A percentile compares a stretch with the other conserved stretches of the same genome.
Conservation (phyloP, 2,329 filamentous ascomycete species). For the Bertia moriformis region DNA sequence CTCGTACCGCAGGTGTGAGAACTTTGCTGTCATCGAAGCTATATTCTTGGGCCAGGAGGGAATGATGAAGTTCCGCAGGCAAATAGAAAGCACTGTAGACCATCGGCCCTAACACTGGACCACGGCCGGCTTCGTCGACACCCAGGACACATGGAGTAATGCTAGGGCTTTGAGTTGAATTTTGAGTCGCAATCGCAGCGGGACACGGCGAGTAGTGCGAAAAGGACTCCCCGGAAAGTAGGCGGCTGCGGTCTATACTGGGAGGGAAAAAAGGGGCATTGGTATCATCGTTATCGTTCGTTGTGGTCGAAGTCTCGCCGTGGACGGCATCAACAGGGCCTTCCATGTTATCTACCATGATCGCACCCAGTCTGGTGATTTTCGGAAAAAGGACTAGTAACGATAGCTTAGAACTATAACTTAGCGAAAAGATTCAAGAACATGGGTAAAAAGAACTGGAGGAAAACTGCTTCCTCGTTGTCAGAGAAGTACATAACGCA, state of each 20-base stretch:
- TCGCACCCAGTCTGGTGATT: neutral
- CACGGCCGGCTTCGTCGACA: slow-evolving; percentile 57
- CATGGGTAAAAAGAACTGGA: too few relatives aligned
- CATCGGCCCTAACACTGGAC: slow-evolving; percentile 47
- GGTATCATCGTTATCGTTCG: neutral
- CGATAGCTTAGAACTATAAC: too few relatives aligned
- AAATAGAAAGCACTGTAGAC: slow-evolving; percentile 28
- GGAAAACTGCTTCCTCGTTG: too few relatives aligned
- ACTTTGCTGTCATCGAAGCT: slow-evolving; percentile 62
- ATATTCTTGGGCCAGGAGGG: slow-evolving; percentile 46
- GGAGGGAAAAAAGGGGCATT: slow-evolving; percentile 47
- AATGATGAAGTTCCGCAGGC: slow-evolving; percentile 42
- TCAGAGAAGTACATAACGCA: too few relatives aligned
- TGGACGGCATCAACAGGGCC: too few relatives aligned
- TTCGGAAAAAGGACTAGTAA: too few relatives aligned
- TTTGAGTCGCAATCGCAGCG: slow-evolving; percentile 32
- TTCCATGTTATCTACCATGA: too few relatives aligned
- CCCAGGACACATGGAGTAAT: slow-evolving; percentile 46
- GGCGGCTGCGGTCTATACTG: slow-evolving; percentile 40
- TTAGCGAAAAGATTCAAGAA: too few relatives aligned
- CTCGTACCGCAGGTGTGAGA: slow-evolving; percentile 50
- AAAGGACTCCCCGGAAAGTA: slow-evolving; percentile 55
- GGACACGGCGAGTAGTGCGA: slow-evolving; percentile 60
- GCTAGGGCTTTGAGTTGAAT: slow-evolving; percentile 12
- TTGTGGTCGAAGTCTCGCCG: too few relatives aligned